These are phyloP conservation scores for Aquanectria penicillioides DNA, from an alignment of 2,329 filamentous ascomycete genomes.

Conservation along the genomic window DNA sequence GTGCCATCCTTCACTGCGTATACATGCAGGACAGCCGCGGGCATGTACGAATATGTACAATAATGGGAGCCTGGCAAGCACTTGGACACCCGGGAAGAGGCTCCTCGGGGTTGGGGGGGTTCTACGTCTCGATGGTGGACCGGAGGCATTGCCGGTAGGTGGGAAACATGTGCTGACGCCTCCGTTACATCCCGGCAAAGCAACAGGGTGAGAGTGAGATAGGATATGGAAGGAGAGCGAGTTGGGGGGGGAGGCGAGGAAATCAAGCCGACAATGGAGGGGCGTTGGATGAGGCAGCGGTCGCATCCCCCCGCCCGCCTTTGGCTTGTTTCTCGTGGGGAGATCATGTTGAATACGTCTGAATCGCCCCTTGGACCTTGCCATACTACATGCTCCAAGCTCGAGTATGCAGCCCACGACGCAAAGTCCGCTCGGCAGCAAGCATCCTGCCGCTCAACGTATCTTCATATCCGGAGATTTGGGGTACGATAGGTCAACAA, in stretches of 20 bases:
- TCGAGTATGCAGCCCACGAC: slow-evolving; percentile 29
- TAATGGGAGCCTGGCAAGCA: slow-evolving; percentile 27
- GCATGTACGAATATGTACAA: slow-evolving; percentile 40
- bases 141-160: slow-evolving; percentile 13
- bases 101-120: neutral
- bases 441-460: slow-evolving; percentile 25
- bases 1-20: slow-evolving; percentile 34
- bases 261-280: slow-evolving; percentile 7
- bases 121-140: slow-evolving; percentile 4
- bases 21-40: slow-evolving; percentile 34
- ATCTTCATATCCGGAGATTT: slow-evolving; percentile 25
- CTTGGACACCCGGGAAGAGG: slow-evolving; percentile 18
- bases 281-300: slow-evolving; percentile 28
- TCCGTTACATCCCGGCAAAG: slow-evolving; percentile 10
- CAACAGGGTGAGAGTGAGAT: slow-evolving; percentile 5
- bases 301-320: slow-evolving; percentile 26
- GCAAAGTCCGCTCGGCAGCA: slow-evolving; percentile 31
- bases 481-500: slow-evolving; percentile 26
- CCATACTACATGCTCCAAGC: slow-evolving; percentile 8
- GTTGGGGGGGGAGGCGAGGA: neutral
- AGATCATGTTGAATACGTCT: slow-evolving; percentile 16
- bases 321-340: slow-evolving; percentile 6
- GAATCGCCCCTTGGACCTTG: slow-evolving; percentile 20
- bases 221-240: neutral
- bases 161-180: slow-evolving; percentile 25